Evolutionary conservation across 2,329 filamentous ascomycete species (phyloP).

Genomic region (Huntiella abstrusa): DNA sequence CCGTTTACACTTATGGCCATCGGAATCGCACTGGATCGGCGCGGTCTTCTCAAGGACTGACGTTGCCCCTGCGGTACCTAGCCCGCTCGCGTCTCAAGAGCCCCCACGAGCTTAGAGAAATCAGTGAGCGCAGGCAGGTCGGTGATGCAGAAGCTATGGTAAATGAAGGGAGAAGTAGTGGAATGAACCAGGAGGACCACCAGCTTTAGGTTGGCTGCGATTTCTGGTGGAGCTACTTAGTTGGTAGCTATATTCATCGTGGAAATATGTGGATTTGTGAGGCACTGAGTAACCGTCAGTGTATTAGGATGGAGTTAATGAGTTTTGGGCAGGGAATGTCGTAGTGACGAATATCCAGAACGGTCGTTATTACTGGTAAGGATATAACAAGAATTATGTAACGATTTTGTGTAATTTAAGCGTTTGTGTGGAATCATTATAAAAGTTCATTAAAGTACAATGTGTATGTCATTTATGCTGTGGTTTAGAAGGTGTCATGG

Average conservation of each 20-base stretch:
- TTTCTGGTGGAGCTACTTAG: background rate
- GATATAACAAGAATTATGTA: too few species aligned
- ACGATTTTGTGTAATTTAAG: too few species aligned
- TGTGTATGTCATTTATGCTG: background rate
- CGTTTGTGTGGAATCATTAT: too few species aligned
- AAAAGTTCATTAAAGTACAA: too few species aligned
- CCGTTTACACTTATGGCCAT: conserved; percentile 15
- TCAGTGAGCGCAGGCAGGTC: conserved; percentile 76
- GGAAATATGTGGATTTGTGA: background rate
- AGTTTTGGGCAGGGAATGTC: background rate
- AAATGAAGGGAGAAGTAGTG: conserved; percentile 25
- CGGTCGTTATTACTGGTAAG: background rate
- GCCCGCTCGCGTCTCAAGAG: conserved; percentile 49
- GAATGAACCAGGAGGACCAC: conserved; percentile 16
- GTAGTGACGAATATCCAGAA: background rate
- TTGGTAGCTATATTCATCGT: background rate
- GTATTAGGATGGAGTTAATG: background rate
- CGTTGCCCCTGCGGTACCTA: conserved; percentile 36
- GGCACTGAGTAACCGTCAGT: background rate
- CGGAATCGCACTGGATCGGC: conserved; percentile 12
- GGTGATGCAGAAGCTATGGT: conserved; percentile 70
- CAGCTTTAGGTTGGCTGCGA: conserved; percentile 17
- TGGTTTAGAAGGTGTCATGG: background rate
- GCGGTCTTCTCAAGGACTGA: conserved; percentile 41
- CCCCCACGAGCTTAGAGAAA: conserved; percentile 34